phyloP scores from a whole-genome alignment of 208 protist species.

The Leishmania braziliensis region DNA sequence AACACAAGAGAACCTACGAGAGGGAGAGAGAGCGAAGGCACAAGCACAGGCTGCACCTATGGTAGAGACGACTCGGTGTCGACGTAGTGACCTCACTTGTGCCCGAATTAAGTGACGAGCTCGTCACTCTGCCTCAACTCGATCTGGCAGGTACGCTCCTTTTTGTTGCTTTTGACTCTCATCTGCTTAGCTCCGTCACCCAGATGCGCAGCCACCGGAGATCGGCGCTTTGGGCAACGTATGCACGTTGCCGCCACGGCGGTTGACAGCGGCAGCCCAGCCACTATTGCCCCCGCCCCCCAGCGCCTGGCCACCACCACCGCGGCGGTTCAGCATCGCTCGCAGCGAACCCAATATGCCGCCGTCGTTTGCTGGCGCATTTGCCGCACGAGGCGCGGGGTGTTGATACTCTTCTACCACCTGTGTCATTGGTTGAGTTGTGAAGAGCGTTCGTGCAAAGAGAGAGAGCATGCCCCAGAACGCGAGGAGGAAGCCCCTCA shows the following conservation, averaged over 20 bases:
- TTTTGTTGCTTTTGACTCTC: neutral
- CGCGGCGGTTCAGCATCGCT: conserved; percentile 19
- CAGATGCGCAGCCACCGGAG: conserved; percentile 23
- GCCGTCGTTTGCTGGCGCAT: neutral
- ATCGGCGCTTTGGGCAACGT: conserved; percentile 45
- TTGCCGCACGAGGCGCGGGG: conserved; percentile 10
- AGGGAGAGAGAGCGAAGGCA: neutral
- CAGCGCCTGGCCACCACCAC: conserved; percentile 14
- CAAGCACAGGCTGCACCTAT: neutral
- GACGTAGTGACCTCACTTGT: neutral
- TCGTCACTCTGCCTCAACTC: neutral
- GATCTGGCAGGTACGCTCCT: neutral
- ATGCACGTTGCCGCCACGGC: conserved; percentile 51
- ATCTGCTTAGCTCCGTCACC: conserved; percentile 32
- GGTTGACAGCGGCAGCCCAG: conserved; percentile 29
- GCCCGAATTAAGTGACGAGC: neutral
- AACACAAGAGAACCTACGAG: neutral
- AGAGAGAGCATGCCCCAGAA: conserved; percentile 49
- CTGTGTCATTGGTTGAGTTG: conserved; percentile 40
- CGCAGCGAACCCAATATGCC: conserved; percentile 6
- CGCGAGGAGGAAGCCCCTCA: conserved; percentile 47
- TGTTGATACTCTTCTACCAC: conserved; percentile 47
- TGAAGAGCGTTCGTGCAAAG: conserved; percentile 75
- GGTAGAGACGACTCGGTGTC: neutral
- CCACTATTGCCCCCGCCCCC: conserved; percentile 22